Conservation (phyloP, 2,329 filamentous ascomycete species). For the Pseudopyrenochaeta lycopersici region DNA sequence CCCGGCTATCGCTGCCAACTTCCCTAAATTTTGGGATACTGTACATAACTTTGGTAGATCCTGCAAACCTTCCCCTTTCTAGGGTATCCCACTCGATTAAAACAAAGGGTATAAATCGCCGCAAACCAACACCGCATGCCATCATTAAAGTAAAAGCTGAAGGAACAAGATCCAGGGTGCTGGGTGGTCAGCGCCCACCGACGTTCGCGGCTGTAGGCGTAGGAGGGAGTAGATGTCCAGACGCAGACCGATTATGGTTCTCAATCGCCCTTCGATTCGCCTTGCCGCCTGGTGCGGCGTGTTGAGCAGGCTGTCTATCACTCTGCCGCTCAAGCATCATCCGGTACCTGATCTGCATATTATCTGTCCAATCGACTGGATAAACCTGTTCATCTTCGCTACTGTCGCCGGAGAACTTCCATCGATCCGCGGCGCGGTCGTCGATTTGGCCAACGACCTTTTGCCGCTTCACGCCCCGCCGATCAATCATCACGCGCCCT, state of each 20-base stretch:
- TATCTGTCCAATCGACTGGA: constrained; percentile 74
- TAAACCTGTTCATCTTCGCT: constrained; percentile 79
- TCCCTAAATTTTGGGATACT: constrained; percentile 15
- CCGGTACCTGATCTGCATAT: constrained; percentile 66
- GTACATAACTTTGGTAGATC: constrained; percentile 37
- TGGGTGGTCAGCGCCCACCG: constrained; percentile 15
- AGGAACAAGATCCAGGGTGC: constrained; percentile 10
- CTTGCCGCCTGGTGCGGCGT: constrained; percentile 20
- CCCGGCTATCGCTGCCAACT: neutral
- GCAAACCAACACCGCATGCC: constrained; percentile 29
- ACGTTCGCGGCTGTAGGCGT: constrained; percentile 32
- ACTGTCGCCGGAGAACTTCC: constrained; percentile 88
- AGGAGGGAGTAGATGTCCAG: constrained; percentile 46
- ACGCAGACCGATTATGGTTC: constrained; percentile 47
- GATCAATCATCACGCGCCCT: constrained; percentile 88
- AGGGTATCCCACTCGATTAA: constrained; percentile 28
- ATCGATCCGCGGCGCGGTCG: constrained; percentile 56
- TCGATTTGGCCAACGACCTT: constrained; percentile 37
- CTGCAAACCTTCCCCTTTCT: constrained; percentile 10
- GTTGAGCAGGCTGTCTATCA: constrained; percentile 45
- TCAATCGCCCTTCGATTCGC: constrained; percentile 42
- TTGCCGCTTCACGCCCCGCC: constrained; percentile 71
- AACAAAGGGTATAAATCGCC: constrained; percentile 45
- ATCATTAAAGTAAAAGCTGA: constrained; percentile 22
- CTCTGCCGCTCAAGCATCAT: constrained; percentile 58